Evolutionary conservation across 2,329 filamentous ascomycete genomes (phyloP).

Genomic region (Xylaria sp.): DNA sequence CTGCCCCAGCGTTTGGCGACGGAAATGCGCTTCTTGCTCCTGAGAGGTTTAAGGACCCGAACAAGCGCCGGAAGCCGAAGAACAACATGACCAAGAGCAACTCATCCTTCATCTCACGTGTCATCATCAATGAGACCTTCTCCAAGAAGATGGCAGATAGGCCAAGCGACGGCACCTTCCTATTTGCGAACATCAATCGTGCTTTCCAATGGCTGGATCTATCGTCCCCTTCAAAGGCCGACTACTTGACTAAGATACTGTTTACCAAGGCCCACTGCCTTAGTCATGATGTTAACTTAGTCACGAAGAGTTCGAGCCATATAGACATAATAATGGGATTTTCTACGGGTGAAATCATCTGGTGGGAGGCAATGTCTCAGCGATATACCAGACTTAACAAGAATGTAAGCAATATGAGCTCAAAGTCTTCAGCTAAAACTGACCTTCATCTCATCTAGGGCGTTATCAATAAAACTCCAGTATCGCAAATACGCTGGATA

Average conservation of each 20-base stretch:
- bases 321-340: conserved; percentile 96
- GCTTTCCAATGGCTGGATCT: conserved; percentile 97
- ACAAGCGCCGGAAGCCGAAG: conserved; percentile 92
- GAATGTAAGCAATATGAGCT: conserved; percentile 69
- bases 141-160: conserved; percentile 84
- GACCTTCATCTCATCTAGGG: conserved; percentile 63
- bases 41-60: conserved; percentile 74
- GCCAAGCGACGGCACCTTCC: conserved; percentile 81
- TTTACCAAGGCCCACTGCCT: conserved; percentile 97
- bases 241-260: conserved; percentile 93
- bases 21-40: conserved; percentile 79
- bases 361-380: conserved; percentile 97
- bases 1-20: conserved; percentile 81
- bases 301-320: conserved; percentile 82
- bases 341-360: conserved; percentile 95
- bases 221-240: conserved; percentile 79
- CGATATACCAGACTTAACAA: conserved; percentile 97
- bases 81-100: conserved; percentile 99
- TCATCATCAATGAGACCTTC: conserved; percentile 87
- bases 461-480: conserved; percentile 84
- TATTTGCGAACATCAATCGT: conserved; percentile 94
- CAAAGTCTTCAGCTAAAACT: neutral
- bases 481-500: conserved; percentile 91
- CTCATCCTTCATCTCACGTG: conserved; percentile 96
- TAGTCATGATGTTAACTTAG: conserved; percentile 89